Evolutionary conservation across 225 moss, liverwort and hornwort genomes (phyloP).

Genomic region (Straminergon stramineum): DNA sequence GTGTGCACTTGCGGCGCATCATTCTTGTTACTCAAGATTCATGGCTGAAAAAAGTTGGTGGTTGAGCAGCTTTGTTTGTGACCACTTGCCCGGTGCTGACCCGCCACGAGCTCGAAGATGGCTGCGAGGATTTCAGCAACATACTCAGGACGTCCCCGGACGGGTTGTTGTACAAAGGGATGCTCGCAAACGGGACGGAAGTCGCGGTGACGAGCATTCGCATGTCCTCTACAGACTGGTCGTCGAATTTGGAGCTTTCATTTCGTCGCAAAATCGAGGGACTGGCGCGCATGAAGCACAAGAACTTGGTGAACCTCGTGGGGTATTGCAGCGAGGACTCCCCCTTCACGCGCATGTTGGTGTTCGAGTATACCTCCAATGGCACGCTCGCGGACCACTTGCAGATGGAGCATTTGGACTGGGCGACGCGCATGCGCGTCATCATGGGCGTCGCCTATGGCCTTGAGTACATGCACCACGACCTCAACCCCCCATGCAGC

Average conservation of each 20-base stretch:
- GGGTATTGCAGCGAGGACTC: constrained; percentile 62
- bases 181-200: constrained; percentile 47
- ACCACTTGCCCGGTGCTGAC: constrained; percentile 44
- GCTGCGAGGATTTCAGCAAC: constrained; percentile 84
- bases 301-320: constrained; percentile 63
- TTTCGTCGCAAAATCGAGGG: constrained; percentile 67
- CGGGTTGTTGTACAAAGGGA: constrained; percentile 67
- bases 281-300: constrained; percentile 68
- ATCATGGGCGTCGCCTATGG: constrained; percentile 70
- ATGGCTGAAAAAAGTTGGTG: constrained; percentile 34
- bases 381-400: constrained; percentile 71
- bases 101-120: constrained; percentile 54
- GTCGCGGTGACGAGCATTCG: constrained; percentile 67
- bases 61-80: constrained; percentile 12
- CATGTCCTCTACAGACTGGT: constrained; percentile 52
- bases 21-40: constrained; percentile 14
- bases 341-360: constrained; percentile 73
- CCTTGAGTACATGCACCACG: constrained; percentile 77
- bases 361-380: constrained; percentile 77
- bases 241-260: constrained; percentile 47
- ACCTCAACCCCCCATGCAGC: constrained; percentile 61
- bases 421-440: constrained; percentile 70
- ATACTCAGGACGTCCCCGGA: constrained; percentile 64
- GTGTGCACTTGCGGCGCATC: background rate
- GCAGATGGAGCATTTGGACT: constrained; percentile 71